These are phyloP conservation scores for Phytopythium kandeliae DNA, from an alignment of 352 stramenopile genomes.

Conservation along the genomic window DNA sequence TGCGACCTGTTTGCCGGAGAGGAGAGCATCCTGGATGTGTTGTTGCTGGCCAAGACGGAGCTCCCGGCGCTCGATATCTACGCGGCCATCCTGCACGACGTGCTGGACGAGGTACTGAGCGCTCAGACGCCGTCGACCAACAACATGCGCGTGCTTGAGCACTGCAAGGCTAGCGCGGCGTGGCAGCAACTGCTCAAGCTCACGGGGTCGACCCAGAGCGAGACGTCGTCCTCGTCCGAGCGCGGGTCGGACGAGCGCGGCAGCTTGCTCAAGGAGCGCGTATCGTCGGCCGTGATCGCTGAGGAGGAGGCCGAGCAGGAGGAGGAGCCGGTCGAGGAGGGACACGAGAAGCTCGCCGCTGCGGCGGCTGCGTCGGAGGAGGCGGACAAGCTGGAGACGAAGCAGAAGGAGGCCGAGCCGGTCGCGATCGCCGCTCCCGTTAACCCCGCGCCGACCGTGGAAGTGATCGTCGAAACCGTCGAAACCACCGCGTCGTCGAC, in stretches of 20 bases:
- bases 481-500: background rate
- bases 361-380: background rate
- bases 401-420: background rate
- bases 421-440: background rate
- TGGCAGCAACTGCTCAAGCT: conserved; percentile 44
- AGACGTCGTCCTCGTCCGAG: conserved; percentile 12
- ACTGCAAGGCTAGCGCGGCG: conserved; percentile 59
- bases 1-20: conserved; percentile 62
- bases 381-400: background rate
- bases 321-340: background rate
- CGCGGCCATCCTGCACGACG: conserved; percentile 67
- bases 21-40: conserved; percentile 50
- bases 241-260: conserved; percentile 28
- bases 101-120: conserved; percentile 68
- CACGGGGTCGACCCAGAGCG: conserved; percentile 1
- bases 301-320: conserved; percentile 9
- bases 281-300: conserved; percentile 3
- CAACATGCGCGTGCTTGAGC: conserved; percentile 59
- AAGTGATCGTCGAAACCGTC: background rate
- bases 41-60: conserved; percentile 57
- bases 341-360: background rate
- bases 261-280: conserved; percentile 23
- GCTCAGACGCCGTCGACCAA: conserved; percentile 55
- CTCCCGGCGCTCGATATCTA: conserved; percentile 68
- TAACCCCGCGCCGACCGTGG: too few species aligned